phyloP scores from a whole-genome alignment of 2,329 filamentous ascomycete genomes.

The Byssothecium circinans region DNA sequence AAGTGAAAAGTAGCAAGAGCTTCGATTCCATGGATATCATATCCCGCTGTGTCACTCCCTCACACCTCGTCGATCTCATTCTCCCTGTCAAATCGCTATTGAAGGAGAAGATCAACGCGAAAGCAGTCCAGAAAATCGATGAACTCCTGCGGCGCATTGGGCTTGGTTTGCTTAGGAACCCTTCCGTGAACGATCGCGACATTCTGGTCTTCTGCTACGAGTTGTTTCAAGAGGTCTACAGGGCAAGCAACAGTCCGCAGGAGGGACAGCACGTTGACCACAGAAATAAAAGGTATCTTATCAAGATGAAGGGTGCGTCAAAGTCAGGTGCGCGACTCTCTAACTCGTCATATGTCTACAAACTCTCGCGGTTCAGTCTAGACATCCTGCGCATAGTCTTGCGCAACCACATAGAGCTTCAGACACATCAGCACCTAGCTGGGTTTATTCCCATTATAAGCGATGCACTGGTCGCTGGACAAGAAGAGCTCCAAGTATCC shows the following conservation, averaged over 20 bases:
- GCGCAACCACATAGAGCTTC: conserved; percentile 79
- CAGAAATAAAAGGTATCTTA: conserved; percentile 70
- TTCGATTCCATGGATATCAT: conserved; percentile 96
- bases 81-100: conserved; percentile 77
- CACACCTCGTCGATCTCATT: conserved; percentile 72
- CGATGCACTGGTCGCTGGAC: conserved; percentile 78
- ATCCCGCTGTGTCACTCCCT: conserved; percentile 77
- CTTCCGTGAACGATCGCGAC: conserved; percentile 74
- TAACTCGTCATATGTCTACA: conserved; percentile 80
- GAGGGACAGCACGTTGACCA: conserved; percentile 31
- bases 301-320: conserved; percentile 75
- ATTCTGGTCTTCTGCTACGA: conserved; percentile 95
- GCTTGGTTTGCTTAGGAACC: conserved; percentile 79
- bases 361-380: conserved; percentile 83
- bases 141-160: conserved; percentile 82
- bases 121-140: conserved; percentile 86
- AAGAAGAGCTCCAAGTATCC: conserved; percentile 91
- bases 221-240: conserved; percentile 84
- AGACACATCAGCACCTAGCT: conserved; percentile 75
- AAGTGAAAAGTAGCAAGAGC: conserved; percentile 97
- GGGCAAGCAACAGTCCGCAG: conserved; percentile 55
- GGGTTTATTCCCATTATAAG: conserved; percentile 89
- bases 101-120: conserved; percentile 79
- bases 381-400: conserved; percentile 85
- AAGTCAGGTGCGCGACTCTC: conserved; percentile 71